Percentiles rank a stretch among this genome's conserved stretches.
These are phyloP conservation scores for Mortierella sp. DNA, from an alignment of 371 early-diverging fungal genomes.

Conservation along the genomic window DNA sequence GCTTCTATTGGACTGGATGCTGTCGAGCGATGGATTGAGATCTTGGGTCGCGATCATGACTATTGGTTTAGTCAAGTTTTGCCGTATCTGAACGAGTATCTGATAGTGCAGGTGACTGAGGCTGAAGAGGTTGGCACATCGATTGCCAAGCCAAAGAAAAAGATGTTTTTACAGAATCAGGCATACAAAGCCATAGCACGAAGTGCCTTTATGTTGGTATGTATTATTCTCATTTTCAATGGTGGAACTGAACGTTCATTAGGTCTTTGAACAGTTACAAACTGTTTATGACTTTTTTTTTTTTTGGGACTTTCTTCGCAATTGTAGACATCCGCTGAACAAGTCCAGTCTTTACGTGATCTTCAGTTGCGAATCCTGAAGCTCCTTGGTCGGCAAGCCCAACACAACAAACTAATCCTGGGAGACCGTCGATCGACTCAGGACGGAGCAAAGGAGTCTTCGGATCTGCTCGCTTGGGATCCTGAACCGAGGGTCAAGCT, in stretches of 20 bases:
- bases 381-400: slow-evolving; percentile 77
- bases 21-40: slow-evolving; percentile 66
- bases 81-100: slow-evolving; percentile 76
- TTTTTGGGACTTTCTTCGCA: background rate
- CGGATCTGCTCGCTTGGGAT: slow-evolving; percentile 69
- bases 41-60: slow-evolving; percentile 33
- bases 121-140: too few species aligned
- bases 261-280: too few species aligned
- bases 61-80: slow-evolving; percentile 58
- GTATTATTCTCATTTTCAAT: too few species aligned
- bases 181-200: slow-evolving; percentile 16
- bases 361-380: slow-evolving; percentile 72
- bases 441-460: slow-evolving; percentile 14
- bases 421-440: slow-evolving; percentile 46
- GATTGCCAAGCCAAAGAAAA: slow-evolving; percentile 24
- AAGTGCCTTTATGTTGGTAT: slow-evolving; percentile 19
- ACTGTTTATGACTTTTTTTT: too few species aligned
- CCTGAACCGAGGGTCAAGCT: slow-evolving; percentile 63
- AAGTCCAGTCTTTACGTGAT: slow-evolving; percentile 56
- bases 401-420: slow-evolving; percentile 67
- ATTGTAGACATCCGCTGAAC: slow-evolving; percentile 25
- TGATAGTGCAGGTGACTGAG: slow-evolving; percentile 66
- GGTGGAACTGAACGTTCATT: too few species aligned
- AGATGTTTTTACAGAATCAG: slow-evolving; percentile 11
- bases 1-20: slow-evolving; percentile 73